These are phyloP conservation scores for Boletus eberwhitei DNA, from an alignment of 768 basidiomycete genomes.

Conservation along the genomic window DNA sequence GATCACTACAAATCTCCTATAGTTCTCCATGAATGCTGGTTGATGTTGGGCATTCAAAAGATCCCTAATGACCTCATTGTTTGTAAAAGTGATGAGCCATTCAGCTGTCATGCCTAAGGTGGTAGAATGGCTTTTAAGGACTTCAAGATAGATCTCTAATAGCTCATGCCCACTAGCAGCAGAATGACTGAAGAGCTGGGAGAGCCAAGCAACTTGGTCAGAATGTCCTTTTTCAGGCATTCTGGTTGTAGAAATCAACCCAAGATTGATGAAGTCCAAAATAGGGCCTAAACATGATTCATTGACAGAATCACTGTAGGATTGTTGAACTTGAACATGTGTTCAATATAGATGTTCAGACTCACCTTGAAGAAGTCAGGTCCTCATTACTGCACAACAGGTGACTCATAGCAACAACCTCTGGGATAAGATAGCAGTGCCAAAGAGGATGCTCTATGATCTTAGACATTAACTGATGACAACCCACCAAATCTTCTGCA, in stretches of 20 bases:
- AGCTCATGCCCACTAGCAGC: conserved; percentile 31
- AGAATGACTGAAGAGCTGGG: conserved; percentile 17
- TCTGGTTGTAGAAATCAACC: conserved; percentile 51
- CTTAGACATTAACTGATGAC: conserved; percentile 46
- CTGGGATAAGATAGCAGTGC: conserved; percentile 64
- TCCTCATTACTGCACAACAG: conserved; percentile 6
- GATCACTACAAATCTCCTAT: conserved; percentile 66
- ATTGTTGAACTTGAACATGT: not conserved
- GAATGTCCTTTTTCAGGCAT: conserved; percentile 41
- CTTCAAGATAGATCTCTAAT: conserved; percentile 40
- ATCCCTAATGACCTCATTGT: conserved; percentile 47
- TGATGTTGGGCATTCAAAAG: conserved; percentile 56
- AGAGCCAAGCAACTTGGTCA: conserved; percentile 23
- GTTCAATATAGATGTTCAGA: not conserved
- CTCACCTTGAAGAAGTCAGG: conserved; percentile 8
- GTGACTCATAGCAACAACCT: conserved; percentile 50
- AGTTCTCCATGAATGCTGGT: conserved; percentile 55
- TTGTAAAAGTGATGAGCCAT: conserved; percentile 38
- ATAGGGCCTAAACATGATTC: conserved; percentile 19
- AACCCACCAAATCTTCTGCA: conserved; percentile 47
- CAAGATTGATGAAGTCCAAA: conserved; percentile 43
- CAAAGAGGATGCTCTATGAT: conserved; percentile 63
- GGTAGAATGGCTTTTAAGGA: conserved; percentile 22
- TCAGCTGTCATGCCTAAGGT: conserved; percentile 32
- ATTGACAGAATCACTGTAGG: not conserved